Evolutionary conservation across 1,139 yeast genomes (phyloP), one percentile per base, ranked within the genome.

Genomic region (Suhomyces coccinellae): DNA sequence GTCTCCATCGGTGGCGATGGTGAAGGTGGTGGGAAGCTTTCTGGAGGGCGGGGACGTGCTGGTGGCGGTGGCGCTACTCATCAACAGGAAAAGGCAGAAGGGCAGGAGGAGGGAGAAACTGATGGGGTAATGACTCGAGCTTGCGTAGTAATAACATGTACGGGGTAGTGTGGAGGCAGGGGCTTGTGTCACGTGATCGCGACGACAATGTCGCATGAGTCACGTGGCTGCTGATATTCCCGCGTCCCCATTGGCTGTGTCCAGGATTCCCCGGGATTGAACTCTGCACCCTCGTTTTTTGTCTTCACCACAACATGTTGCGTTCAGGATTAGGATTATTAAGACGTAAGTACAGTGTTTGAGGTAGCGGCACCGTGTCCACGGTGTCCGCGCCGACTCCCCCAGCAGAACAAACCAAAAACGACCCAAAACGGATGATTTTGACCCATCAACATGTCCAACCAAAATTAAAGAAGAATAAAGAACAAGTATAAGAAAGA

Each of bases 261-360:
- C 30, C 49, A 40, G 40, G 45, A 44, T 41, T 41, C 45, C 47
- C 47, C 44, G 47, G 44, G 50, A 41, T 45, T 30, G 41, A 34
- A 17, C 34, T 26, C 14, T 11, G 14, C 28, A 26, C 17, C 27
- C 20, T 20, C 32, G 14, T 31, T 32, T 33, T 33, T 16, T 14
- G 20, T 41, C 6, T 24, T 7, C 38, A 13, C 6, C 20, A 36
- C 29, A 10, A 33, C 36, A 54, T 54, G 58, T 50, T 54, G 43
- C 58, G 58, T 51, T 44, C 55, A 37, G 50, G 56, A 30, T 54
- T 54, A 48, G 56, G 56, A 27, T 52, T 52, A 38, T 35, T 50
- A 38, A 54, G 54, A 50, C 53, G 57, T 53, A 51, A 30, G 57
- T 53, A 20, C 9, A 9, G 11, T 12, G 12, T 16, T n/a, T 3